phyloP scores from a whole-genome alignment of 768 basidiomycete genomes.

The Amanita thiersii region DNA sequence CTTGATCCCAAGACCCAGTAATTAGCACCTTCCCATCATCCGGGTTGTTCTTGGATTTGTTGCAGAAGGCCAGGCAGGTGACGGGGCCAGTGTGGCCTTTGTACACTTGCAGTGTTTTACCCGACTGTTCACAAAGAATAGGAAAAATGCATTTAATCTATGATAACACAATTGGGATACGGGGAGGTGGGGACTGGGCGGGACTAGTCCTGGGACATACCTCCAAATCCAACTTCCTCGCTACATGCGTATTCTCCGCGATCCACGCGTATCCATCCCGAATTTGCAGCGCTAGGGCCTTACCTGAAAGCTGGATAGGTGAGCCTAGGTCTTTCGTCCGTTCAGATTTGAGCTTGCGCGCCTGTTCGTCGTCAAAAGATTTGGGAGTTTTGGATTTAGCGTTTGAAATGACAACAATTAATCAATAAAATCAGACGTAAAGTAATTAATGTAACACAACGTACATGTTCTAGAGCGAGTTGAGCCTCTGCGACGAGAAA shows the following conservation, averaged over 20 bases:
- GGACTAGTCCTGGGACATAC: conserved; percentile 36
- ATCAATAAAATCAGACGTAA: conserved; percentile 10
- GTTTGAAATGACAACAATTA: too few species aligned
- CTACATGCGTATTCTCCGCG: conserved; percentile 76
- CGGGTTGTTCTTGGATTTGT: conserved; percentile 25
- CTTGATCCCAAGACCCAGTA: conserved; percentile 94
- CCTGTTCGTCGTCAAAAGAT: too few species aligned
- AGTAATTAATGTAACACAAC: conserved; percentile 16
- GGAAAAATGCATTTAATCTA: neutral
- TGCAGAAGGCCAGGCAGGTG: conserved; percentile 68
- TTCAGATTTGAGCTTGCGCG: conserved; percentile 66
- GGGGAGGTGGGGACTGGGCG: neutral
- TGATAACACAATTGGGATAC: too few species aligned
- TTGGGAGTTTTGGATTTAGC: too few species aligned
- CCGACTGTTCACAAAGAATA: conserved; percentile 45
- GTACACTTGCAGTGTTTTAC: conserved; percentile 68
- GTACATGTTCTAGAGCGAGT: conserved; percentile 51
- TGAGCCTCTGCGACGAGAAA: conserved; percentile 71
- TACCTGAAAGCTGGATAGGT: conserved; percentile 71
- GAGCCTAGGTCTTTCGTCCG: conserved; percentile 64
- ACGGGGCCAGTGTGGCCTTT: conserved; percentile 87
- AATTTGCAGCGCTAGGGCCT: conserved; percentile 65
- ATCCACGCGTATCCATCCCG: conserved; percentile 70
- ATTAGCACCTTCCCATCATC: conserved; percentile 51
- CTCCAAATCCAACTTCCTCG: conserved; percentile 69